Conservation (phyloP, 2,329 filamentous ascomycete genomes). For the Scolecobasidium constrictum region DNA sequence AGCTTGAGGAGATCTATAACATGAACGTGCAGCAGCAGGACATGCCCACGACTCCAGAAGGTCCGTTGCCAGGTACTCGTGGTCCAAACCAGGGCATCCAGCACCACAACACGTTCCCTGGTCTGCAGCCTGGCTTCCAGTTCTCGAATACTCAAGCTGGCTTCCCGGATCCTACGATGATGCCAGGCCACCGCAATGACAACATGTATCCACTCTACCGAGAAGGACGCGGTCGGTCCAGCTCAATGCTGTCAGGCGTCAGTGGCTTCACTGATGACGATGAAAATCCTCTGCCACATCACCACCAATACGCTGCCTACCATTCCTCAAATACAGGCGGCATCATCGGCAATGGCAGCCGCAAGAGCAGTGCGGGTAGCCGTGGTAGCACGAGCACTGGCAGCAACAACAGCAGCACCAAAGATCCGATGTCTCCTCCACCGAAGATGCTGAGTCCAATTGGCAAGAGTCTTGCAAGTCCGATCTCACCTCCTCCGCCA, state of each 20-base stretch:
- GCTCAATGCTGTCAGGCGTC: conserved; percentile 41
- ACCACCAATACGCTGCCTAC: neutral
- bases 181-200: neutral
- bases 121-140: conserved; percentile 11
- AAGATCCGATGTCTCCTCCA: conserved; percentile 7
- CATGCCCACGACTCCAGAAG: conserved; percentile 46
- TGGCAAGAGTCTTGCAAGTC: neutral
- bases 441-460: conserved; percentile 7
- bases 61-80: conserved; percentile 42
- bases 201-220: conserved; percentile 2
- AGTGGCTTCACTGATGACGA: conserved; percentile 38
- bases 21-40: conserved; percentile 23
- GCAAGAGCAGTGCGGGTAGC: conserved; percentile 7
- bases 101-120: conserved; percentile 17
- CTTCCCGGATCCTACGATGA: conserved; percentile 11
- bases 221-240: conserved; percentile 32
- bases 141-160: conserved; percentile 9
- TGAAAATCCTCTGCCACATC: conserved; percentile 2
- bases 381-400: conserved; percentile 3
- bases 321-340: conserved; percentile 5
- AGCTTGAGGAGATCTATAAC: conserved; percentile 25
- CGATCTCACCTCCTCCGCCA: conserved; percentile 1
- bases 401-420: conserved; percentile 4
- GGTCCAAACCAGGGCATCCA: conserved; percentile 20
- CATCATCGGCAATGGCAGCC: neutral